Conservation (phyloP, 441 rosid genomes). For the Adansonia rubrostipa region DNA sequence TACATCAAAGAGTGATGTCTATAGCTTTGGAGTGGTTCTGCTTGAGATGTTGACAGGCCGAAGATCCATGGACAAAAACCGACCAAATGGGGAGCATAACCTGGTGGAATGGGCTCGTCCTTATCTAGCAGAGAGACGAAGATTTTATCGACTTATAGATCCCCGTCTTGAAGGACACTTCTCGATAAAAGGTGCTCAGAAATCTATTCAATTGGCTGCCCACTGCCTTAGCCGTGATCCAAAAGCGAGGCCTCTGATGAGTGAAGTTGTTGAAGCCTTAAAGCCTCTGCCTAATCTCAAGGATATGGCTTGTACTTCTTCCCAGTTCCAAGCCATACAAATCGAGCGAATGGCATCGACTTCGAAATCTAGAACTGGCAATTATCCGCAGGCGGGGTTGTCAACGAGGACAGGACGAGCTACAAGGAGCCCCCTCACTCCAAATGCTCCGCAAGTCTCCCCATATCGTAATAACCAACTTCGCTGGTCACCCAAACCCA, state of each 20-base stretch:
- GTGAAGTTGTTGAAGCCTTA: constrained; percentile 44
- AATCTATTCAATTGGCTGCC: constrained; percentile 45
- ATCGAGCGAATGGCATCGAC: constrained; percentile 33
- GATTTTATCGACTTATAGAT: constrained; percentile 43
- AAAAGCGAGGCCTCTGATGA: constrained; percentile 52
- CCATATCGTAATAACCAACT: constrained; percentile 32
- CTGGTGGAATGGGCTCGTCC: constrained; percentile 53
- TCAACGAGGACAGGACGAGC: constrained; percentile 36
- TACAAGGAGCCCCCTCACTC: constrained; percentile 28
- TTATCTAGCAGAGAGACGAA: constrained; percentile 35
- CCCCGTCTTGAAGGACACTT: constrained; percentile 45
- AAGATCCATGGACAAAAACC: constrained; percentile 55
- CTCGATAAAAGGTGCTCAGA: constrained; percentile 47
- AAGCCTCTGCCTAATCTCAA: constrained; percentile 39
- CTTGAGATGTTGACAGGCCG: constrained; percentile 57
- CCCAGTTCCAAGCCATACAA: constrained; percentile 43
- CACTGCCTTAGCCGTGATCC: constrained; percentile 45
- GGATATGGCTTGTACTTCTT: constrained; percentile 43
- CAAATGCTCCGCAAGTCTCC: constrained; percentile 40
- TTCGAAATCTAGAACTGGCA: constrained; percentile 28
- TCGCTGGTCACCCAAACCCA: constrained; percentile 32
- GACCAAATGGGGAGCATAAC: constrained; percentile 45
- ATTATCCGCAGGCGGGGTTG: constrained; percentile 27
- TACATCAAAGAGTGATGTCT: constrained; percentile 55
- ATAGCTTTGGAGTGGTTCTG: constrained; percentile 57